These are phyloP conservation scores for Sicyos edulis DNA, from an alignment of 306 rosid species.

Conservation along the genomic window DNA sequence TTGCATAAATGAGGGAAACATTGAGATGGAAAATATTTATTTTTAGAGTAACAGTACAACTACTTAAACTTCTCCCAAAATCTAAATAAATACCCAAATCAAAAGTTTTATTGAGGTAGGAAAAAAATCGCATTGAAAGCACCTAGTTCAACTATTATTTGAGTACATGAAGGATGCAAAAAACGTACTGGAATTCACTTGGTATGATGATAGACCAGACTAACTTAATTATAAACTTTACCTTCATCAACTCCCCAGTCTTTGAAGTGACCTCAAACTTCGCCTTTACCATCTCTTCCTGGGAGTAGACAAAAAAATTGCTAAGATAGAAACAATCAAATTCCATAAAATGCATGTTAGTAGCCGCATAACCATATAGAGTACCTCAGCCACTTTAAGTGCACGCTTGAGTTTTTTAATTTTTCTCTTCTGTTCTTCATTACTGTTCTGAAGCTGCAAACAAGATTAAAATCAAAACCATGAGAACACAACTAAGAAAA, in stretches of 20 bases:
- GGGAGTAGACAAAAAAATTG: constrained; percentile 26
- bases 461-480: constrained; percentile 23
- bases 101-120: background rate
- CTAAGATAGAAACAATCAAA: background rate
- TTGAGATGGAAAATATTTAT: background rate
- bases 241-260: constrained; percentile 57
- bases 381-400: constrained; percentile 69
- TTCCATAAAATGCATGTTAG: constrained; percentile 5
- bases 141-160: background rate
- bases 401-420: constrained; percentile 64
- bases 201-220: constrained; percentile 10
- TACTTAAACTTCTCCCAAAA: constrained; percentile 3
- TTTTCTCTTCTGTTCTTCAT: constrained; percentile 57
- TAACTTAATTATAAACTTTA: constrained; percentile 25
- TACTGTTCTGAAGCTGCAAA: constrained; percentile 58
- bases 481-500: background rate
- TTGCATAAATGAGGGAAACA: background rate
- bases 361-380: constrained; percentile 19
- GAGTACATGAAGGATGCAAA: background rate
- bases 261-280: constrained; percentile 63
- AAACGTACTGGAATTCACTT: background rate
- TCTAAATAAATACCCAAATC: background rate
- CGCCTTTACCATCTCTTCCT: constrained; percentile 89
- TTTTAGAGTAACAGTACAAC: background rate
- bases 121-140: background rate